Base-by-base conservation (phyloP, 371 early-diverging fungal species). In the Choanephora cucurbitarum region DNA sequence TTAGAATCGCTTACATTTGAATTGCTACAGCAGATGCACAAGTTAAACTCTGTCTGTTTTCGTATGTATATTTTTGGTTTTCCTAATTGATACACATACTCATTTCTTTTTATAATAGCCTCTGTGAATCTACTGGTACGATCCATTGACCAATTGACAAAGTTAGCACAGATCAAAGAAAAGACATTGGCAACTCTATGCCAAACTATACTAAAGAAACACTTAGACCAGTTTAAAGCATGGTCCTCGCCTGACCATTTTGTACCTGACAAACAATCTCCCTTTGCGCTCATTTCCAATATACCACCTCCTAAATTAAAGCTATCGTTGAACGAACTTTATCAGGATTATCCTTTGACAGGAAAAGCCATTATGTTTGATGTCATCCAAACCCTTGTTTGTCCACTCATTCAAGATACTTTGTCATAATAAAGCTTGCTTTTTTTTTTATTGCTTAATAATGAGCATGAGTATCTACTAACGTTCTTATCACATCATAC, bases 401-500 rank as follows among this genome's bases (percentile, higher is more conserved):
- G 10, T 14, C 13, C 14, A 37, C 2, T 37, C 7, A 37, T 37
- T 37, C 37, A 13, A 37, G n/a, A n/a, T n/a, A n/a, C n/a, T n/a
- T n/a, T n/a, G n/a, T n/a, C n/a, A n/a, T n/a, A n/a, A n/a, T n/a
- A n/a, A n/a, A n/a, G n/a, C n/a, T n/a, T n/a, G n/a, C n/a, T n/a
- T n/a, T n/a, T n/a, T n/a, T n/a, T n/a, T n/a, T n/a, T n/a, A n/a
- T n/a, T n/a, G n/a, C n/a, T n/a, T n/a, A n/a, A n/a, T 37, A 37
- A 37, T 11, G 2, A 37, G 11, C 10, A 37, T 14, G 13, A 6
- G 1, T 37, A 37, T 37, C 37, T 37, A 37, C 37, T 13, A 37
- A 9, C 10, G 37, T 37, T 37, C 37, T 37, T 9, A 56, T 21
- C 14, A 48, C 43, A 42, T 56, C 56, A 49, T 40, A 56, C 5